Conservation (phyloP, 2,329 filamentous ascomycete species). For the Penicillium frequentans region DNA sequence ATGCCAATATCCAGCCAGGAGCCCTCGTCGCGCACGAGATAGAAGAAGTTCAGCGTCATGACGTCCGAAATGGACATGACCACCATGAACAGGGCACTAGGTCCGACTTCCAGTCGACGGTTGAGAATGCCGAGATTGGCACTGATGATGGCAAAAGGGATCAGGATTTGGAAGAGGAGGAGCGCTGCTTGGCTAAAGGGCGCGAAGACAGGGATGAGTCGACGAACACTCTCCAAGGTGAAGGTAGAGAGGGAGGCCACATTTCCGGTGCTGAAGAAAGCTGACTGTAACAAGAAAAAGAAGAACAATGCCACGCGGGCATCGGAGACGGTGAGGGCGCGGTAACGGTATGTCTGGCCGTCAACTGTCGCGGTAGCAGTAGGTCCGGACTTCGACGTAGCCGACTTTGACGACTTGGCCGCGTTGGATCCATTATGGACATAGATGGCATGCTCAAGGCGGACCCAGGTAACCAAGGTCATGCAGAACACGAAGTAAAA, state of each 20-base stretch:
- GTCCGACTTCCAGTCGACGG: conserved; percentile 76
- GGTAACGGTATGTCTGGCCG: conserved; percentile 47
- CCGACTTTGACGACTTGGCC: conserved; percentile 9
- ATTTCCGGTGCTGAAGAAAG: conserved; percentile 96
- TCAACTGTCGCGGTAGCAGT: conserved; percentile 37
- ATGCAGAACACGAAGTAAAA: conserved; percentile 91
- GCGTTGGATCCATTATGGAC: conserved; percentile 33
- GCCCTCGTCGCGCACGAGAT: conserved; percentile 93
- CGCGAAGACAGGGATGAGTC: conserved; percentile 88
- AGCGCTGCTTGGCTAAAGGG: conserved; percentile 89
- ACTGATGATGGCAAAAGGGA: conserved; percentile 89
- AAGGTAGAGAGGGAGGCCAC: conserved; percentile 92
- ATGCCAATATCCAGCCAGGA: conserved; percentile 97
- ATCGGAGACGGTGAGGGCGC: conserved; percentile 77
- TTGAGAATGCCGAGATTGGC: conserved; percentile 95
- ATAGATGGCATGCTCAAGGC: conserved; percentile 80
- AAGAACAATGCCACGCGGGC: conserved; percentile 90
- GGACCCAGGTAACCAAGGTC: conserved; percentile 83
- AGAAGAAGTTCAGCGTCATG: conserved; percentile 94
- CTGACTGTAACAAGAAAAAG: conserved; percentile 89
- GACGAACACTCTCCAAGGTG: conserved; percentile 83
- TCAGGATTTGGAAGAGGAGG: conserved; percentile 83
- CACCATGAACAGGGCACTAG: conserved; percentile 88
- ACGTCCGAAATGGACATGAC: conserved; percentile 91
- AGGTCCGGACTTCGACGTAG: conserved; percentile 18